Evolutionary conservation across 2,329 filamentous ascomycete genomes (phyloP).

Genomic region (Neonectria ditissima): DNA sequence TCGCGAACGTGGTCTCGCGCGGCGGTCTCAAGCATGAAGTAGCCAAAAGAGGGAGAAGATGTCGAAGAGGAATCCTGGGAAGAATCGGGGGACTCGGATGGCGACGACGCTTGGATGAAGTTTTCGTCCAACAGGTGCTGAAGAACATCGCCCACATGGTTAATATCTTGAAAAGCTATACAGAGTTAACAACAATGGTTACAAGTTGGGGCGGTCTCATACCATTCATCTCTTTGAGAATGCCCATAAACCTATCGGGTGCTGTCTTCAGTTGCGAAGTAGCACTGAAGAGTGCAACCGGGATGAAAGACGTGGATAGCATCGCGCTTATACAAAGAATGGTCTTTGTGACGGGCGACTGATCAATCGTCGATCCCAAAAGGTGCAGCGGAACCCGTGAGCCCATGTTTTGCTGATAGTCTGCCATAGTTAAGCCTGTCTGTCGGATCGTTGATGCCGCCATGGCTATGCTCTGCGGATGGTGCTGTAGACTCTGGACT

Average conservation of each 20-base stretch:
- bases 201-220: not conserved
- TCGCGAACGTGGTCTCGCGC: conserved; percentile 21
- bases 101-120: conserved; percentile 16
- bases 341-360: conserved; percentile 21
- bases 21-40: conserved; percentile 19
- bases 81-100: conserved; percentile 19
- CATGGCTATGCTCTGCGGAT: conserved; percentile 26
- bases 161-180: conserved; percentile 20
- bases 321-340: conserved; percentile 24
- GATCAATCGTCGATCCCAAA: conserved; percentile 20
- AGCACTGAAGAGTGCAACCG: conserved; percentile 20
- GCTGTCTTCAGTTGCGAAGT: conserved; percentile 21
- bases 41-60: conserved; percentile 16
- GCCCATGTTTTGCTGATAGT: conserved; percentile 20
- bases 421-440: conserved; percentile 6
- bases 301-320: conserved; percentile 18
- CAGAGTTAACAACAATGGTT: not conserved
- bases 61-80: conserved; percentile 15
- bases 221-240: conserved; percentile 24
- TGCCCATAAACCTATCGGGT: conserved; percentile 17
- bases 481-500: conserved; percentile 15
- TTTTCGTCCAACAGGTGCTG: conserved; percentile 20
- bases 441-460: conserved; percentile 24
- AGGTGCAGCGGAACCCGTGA: conserved; percentile 23
- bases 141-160: conserved; percentile 24